Evolutionary conservation across 768 basidiomycete species (phyloP), one percentile per base, ranked within the genome.

Genomic region (Collybia sp.): DNA sequence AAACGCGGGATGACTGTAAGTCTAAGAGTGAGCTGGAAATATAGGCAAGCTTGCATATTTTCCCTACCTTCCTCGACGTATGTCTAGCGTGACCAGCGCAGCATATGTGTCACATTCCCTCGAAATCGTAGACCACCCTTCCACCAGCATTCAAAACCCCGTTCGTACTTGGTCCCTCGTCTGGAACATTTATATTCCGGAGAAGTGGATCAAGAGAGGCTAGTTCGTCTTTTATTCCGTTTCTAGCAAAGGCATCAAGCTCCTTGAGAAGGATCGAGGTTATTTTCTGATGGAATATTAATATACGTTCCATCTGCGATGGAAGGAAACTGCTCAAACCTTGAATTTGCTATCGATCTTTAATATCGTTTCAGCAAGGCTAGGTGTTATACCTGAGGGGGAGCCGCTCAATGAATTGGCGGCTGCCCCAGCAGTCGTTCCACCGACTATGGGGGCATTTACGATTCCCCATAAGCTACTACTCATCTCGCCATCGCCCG

Each of bases 291-390:
- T 8, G 19, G n/a, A 18, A 37, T 12, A 34, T 30, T 20, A 12
- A 39, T 11, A 48, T 39, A 30, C 16, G n/a, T n/a, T 40, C 1
- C 31, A 46, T 31, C 19, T 15, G 20, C 30, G n/a, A n/a, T n/a
- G 25, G 45, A 30, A 34, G 6, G 66, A 25, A 25, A 25, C 8
- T 25, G 25, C 25, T 25, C 76, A 43, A 39, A 89, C 91, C 74
- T 92, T 94, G 55, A 95, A 76, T 63, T 88, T 88, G 30, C 73
- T 71, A 59, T 95, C 93, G 36, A 91, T 80, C 65, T 92, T 93
- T 35, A 83, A 53, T 9, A 93, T 75, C 60, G 80, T 77, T 43
- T 94, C 92, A 5, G 79, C 82, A n/a, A 82, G 60, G 8, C 69
- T 63, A 8, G 77, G 66, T 12, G 75, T 81, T 85, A 83, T 88